Evolutionary conservation across 129 eudicot genomes (phyloP), one percentile per base, ranked within the genome.

Genomic region (Kitagawia praeruptora): DNA sequence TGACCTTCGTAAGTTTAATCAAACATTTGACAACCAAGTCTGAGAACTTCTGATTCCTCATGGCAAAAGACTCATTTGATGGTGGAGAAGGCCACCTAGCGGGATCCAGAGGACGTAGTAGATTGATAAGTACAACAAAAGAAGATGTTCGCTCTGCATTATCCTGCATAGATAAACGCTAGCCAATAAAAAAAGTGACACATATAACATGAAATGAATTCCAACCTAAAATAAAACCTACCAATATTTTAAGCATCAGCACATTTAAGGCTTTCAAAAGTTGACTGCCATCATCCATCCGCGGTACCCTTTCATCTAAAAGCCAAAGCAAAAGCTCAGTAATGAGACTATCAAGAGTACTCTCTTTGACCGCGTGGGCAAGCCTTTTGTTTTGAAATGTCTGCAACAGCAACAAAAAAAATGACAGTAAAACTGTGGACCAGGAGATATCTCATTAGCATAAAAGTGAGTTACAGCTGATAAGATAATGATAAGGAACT

Each of bases 291-390:
- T 95, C 99, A 78, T 95, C 97, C 97, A 95, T 95, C 61, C 91
- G 86, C 0, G 99, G 97, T 61, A 95, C 99, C 88, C 99, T 87
- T 81, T 95, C 99, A 83, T 95, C 99, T 89, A 95, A 85, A 83
- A 95, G 99, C 99, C 99, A 95, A 53, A 95, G 94, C 88, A 95
- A 88, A 78, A 95, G 97, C 85, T 95, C 97, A 56, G 99, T 95
- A 41, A 95, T 90, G 77, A 95, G 92, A 83, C 83, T 85, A 80
- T 92, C 89, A 67, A 95, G 95, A 47, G 99, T 95, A 78, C 89
- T 89, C 86, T 92, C 97, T 82, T 90, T 92, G 40, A 92, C 97
- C 78, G 99, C 94, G 89, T 92, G 89, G 61, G 99, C 96, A 77
- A 95, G 93, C 76, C 86, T 86, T 83, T 86, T 92, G 83, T 92